These are phyloP conservation scores for Phlegmacium glaucopus DNA, from an alignment of 768 basidiomycete species.

Conservation along the genomic window DNA sequence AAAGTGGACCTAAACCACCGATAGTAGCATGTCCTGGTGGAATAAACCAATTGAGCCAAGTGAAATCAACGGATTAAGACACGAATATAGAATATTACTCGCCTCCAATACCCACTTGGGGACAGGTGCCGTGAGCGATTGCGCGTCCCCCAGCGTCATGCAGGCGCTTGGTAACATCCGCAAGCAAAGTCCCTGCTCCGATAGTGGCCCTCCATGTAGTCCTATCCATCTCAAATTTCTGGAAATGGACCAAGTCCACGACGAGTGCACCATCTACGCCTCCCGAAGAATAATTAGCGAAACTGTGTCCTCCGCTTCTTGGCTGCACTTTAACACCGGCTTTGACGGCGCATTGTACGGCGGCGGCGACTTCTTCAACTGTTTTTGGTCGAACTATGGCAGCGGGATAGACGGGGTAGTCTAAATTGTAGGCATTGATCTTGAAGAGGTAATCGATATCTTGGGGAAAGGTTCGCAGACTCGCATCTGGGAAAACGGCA, in stretches of 20 bases:
- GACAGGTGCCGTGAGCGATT: conserved; percentile 7
- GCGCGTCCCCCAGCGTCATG: conserved; percentile 4
- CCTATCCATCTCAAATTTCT: conserved; percentile 9
- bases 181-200: conserved; percentile 4
- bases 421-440: conserved; percentile 4
- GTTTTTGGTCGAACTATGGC: conserved; percentile 3
- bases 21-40: conserved; percentile 5
- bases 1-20: conserved; percentile 5
- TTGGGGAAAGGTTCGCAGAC: conserved; percentile 1
- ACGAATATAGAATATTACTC: neutral
- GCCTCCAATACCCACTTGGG: conserved; percentile 7
- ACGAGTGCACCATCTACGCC: conserved; percentile 4
- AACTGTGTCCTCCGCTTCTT: conserved; percentile 6
- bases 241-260: conserved; percentile 4
- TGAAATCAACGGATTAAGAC: neutral
- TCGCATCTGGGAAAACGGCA: neutral
- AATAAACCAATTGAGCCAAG: neutral
- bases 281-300: conserved; percentile 6
- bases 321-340: conserved; percentile 6
- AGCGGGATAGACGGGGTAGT: conserved; percentile 3
- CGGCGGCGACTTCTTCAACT: conserved; percentile 4
- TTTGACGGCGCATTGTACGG: conserved; percentile 4
- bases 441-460: conserved; percentile 2
- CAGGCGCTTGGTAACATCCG: conserved; percentile 5
- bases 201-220: conserved; percentile 6